Evolutionary conservation across 331 rosid species (phyloP).

Genomic region (Acacia concinna): DNA sequence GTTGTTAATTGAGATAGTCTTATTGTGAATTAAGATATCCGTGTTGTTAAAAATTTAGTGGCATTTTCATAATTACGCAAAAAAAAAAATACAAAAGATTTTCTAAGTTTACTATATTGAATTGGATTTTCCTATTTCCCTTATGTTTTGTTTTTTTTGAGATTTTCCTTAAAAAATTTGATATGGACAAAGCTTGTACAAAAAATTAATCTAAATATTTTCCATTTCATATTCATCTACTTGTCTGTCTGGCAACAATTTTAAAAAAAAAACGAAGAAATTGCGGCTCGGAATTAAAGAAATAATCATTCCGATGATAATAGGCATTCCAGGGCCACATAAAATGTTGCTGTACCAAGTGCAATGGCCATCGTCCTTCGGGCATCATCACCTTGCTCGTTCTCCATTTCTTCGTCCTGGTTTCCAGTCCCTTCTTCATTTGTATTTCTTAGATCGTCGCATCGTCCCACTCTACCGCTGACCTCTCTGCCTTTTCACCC

Average conservation of each 20-base stretch:
- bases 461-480: conserved; percentile 21
- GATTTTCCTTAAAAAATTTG: too few relatives aligned
- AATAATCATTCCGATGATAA: neutral
- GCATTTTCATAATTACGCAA: too few relatives aligned
- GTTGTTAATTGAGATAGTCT: too few relatives aligned
- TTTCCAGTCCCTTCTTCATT: conserved; percentile 36
- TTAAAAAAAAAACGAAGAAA: neutral
- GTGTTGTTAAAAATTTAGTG: too few relatives aligned
- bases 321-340: neutral
- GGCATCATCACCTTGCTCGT: neutral
- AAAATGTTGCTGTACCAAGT: neutral
- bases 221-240: neutral
- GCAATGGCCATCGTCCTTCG: neutral
- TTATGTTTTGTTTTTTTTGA: too few relatives aligned
- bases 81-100: too few relatives aligned
- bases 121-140: too few relatives aligned
- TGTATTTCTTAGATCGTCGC: conserved; percentile 14
- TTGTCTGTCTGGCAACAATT: neutral
- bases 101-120: too few relatives aligned
- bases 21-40: too few relatives aligned
- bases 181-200: too few relatives aligned
- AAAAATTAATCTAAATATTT: too few relatives aligned
- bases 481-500: conserved; percentile 23
- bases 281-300: neutral
- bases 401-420: conserved; percentile 28